Conservation (phyloP, 139 green algal species). For the Chlorella vulgaris region DNA sequence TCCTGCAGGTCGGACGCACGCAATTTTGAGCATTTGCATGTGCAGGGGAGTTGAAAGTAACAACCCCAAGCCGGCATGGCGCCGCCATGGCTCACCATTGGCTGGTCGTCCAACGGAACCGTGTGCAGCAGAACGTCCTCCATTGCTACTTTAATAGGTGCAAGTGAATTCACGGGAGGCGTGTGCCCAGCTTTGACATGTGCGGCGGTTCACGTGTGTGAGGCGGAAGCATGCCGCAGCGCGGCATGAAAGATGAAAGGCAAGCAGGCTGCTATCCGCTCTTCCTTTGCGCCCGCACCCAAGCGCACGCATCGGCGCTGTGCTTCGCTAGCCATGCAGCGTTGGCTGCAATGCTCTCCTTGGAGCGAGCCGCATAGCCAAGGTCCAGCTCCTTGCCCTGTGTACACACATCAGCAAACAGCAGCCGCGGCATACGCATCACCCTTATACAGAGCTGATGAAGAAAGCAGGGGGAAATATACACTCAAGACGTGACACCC, state of each 20-base stretch:
- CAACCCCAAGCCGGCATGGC: too few species aligned
- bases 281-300: slow-evolving; percentile 25
- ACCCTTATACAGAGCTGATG: too few species aligned
- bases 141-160: not conserved
- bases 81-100: slow-evolving; percentile 43
- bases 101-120: slow-evolving; percentile 48
- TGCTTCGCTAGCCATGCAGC: slow-evolving; percentile 35
- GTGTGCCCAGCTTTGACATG: not conserved
- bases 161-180: not conserved
- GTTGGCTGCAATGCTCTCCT: slow-evolving; percentile 51
- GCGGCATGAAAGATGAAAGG: too few species aligned
- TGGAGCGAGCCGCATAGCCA: slow-evolving; percentile 42
- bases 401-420: too few species aligned
- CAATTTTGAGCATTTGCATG: not conserved
- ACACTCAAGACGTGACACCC: not conserved
- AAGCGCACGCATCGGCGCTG: slow-evolving; percentile 28
- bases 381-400: slow-evolving; percentile 23
- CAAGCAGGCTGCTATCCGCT: not conserved
- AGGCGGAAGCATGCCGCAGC: too few species aligned
- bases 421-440: too few species aligned
- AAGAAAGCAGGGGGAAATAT: too few species aligned
- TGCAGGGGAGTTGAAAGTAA: not conserved
- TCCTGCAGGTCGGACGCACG: slow-evolving; percentile 36
- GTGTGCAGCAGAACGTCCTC: slow-evolving; percentile 35
- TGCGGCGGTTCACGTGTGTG: too few species aligned